Conservation (phyloP, 2,329 filamentous ascomycete genomes). For the Aureobasidium vineae region DNA sequence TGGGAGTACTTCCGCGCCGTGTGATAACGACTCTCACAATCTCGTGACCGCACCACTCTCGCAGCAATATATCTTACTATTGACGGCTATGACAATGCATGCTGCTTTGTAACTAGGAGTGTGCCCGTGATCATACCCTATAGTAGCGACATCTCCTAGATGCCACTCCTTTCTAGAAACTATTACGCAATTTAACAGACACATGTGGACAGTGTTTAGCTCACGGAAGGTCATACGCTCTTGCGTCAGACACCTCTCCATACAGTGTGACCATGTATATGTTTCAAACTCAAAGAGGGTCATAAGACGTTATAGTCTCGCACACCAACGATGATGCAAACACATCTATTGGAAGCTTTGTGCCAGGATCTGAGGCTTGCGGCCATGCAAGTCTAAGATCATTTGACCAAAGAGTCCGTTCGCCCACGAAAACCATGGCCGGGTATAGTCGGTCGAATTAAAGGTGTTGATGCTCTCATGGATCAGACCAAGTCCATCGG, state of each 20-base stretch:
- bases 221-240: no score
- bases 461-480: slow-evolving; percentile 55
- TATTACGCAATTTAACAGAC: no score
- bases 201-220: no score
- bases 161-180: no score
- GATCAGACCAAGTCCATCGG: slow-evolving; percentile 50
- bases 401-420: slow-evolving; percentile 54
- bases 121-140: no score
- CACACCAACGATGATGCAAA: neutral
- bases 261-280: neutral
- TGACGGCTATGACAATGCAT: no score
- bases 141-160: no score
- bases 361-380: slow-evolving; percentile 46
- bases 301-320: neutral
- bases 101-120: no score
- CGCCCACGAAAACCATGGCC: slow-evolving; percentile 55
- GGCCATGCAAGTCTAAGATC: slow-evolving; percentile 47
- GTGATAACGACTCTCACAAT: no score
- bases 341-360: slow-evolving; percentile 44
- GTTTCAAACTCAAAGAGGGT: neutral
- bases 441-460: slow-evolving; percentile 48
- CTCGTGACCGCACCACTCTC: no score
- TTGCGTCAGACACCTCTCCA: neutral
- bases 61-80: no score
- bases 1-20: no score